These are phyloP conservation scores for Penicillium arizonense DNA, from an alignment of 495 filamentous ascomycete species.

Conservation along the genomic window DNA sequence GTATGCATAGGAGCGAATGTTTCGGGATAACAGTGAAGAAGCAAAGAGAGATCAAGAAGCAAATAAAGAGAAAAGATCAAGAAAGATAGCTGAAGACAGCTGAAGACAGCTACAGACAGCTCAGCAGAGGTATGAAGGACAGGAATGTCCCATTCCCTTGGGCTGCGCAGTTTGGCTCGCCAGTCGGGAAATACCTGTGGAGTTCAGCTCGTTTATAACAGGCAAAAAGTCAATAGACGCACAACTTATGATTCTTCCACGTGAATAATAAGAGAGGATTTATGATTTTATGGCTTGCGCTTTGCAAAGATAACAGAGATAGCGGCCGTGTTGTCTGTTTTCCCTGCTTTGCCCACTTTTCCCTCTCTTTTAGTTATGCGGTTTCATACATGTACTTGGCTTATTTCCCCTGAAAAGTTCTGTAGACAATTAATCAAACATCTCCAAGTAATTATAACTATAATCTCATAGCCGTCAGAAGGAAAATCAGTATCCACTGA, in stretches of 20 bases:
- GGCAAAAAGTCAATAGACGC: slow-evolving; percentile 3
- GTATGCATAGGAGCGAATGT: background rate
- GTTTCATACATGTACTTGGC: too few species aligned
- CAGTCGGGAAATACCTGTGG: background rate
- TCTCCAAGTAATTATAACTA: background rate
- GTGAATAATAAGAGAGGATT: too few species aligned
- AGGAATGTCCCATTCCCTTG: slow-evolving; percentile 7
- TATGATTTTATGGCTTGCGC: too few species aligned
- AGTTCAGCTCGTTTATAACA: background rate
- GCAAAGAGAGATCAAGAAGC: background rate
- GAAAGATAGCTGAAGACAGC: background rate
- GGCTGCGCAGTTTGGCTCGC: background rate
- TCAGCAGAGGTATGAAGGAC: slow-evolving; percentile 2
- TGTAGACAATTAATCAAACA: background rate
- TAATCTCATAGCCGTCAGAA: background rate
- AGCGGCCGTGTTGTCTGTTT: background rate
- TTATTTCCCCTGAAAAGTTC: background rate
- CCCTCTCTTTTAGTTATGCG: too few species aligned
- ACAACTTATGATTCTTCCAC: too few species aligned
- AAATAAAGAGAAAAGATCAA: background rate
- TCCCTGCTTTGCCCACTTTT: too few species aligned
- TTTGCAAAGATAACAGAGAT: background rate
- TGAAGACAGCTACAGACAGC: too few species aligned
- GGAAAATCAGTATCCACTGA: slow-evolving; percentile 5
- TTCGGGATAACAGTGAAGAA: background rate